Percentiles rank a stretch among this genome's conserved stretches.
Evolutionary conservation across 768 basidiomycete genomes (phyloP).

Genomic region (Lactarius hengduanensis): DNA sequence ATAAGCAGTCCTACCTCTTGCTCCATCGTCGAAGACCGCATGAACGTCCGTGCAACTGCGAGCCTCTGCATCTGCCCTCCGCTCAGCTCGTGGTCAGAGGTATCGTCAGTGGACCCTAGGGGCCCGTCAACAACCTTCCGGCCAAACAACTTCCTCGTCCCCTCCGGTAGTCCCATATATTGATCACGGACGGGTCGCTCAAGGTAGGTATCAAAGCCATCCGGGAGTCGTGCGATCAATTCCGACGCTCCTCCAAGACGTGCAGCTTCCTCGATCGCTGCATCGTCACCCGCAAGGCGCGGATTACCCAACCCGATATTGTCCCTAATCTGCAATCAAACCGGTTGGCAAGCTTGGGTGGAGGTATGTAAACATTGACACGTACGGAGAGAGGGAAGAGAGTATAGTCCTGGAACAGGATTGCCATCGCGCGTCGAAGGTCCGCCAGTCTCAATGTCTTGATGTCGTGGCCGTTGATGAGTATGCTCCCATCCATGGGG

Average conservation of each 20-base stretch:
- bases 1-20: slow-evolving; percentile 55
- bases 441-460: slow-evolving; percentile 57
- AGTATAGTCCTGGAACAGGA: slow-evolving; percentile 81
- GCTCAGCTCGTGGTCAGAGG: slow-evolving; percentile 39
- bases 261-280: slow-evolving; percentile 62
- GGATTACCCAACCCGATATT: slow-evolving; percentile 78
- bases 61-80: slow-evolving; percentile 78
- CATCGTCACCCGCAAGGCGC: slow-evolving; percentile 47
- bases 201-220: slow-evolving; percentile 69
- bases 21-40: slow-evolving; percentile 53
- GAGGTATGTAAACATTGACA: neutral
- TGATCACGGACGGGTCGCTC: slow-evolving; percentile 66
- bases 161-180: slow-evolving; percentile 63
- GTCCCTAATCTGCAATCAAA: slow-evolving; percentile 56
- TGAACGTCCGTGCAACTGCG: slow-evolving; percentile 73
- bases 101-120: too few species aligned
- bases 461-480: slow-evolving; percentile 66
- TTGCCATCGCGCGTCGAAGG: slow-evolving; percentile 62
- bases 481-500: slow-evolving; percentile 61
- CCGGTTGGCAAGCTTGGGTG: neutral
- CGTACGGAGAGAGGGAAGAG: slow-evolving; percentile 74
- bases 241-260: slow-evolving; percentile 65
- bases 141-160: slow-evolving; percentile 62
- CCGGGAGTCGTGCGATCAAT: slow-evolving; percentile 62
- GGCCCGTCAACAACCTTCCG: slow-evolving; percentile 40